Base-by-base conservation (phyloP, 2,329 filamentous ascomycete species). In the Ustulina deusta region DNA sequence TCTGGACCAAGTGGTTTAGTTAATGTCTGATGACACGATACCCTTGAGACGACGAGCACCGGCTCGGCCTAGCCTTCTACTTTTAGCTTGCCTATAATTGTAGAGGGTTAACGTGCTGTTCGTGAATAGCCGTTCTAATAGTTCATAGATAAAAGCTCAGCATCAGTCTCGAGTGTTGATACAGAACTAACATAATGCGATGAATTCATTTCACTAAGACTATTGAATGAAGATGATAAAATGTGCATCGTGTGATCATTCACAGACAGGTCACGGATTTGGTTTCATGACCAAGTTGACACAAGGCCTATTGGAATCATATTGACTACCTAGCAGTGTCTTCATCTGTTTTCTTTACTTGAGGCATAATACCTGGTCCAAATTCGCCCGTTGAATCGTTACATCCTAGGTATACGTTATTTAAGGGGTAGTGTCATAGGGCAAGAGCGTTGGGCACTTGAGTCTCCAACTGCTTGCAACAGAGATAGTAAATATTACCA, bases 1-100 rank as follows among this genome's bases (percentile, higher is more conserved):
- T 56, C 70, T 73, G 67, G 73, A 73, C 73, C 72, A 71, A 75
- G 74, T 75, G 72, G 74, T 74, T 72, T 70, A 66, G 68, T 71
- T 66, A 5, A 58, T 52, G 44, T 40, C 48, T 65, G 63, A 20
- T 71, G 34, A 57, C 42, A 55, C 66, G 72, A 76, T 76, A 76
- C 73, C 74, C 73, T 29, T 22, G 58, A 61, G 46, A 66, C 46
- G 56, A 64, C 38, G 44, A 68, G 40, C 60, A 48, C 40, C 38
- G 27, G 6, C 34, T 3, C 29, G 22, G 32, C 17, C 29, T 62
- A 34, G 58, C 48, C 25, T 58, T 52, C 6, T 22, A 20, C 38
- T 44, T 36, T 51, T 46, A 42, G 63, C 40, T 52, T 34, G 34
- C 42, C 32, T 36, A n/a, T 38, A 55, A 10, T 20, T 25, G 29